These are phyloP conservation scores for Jamesozyma hellenica DNA, from an alignment of 805 yeast species.

Conservation along the genomic window DNA sequence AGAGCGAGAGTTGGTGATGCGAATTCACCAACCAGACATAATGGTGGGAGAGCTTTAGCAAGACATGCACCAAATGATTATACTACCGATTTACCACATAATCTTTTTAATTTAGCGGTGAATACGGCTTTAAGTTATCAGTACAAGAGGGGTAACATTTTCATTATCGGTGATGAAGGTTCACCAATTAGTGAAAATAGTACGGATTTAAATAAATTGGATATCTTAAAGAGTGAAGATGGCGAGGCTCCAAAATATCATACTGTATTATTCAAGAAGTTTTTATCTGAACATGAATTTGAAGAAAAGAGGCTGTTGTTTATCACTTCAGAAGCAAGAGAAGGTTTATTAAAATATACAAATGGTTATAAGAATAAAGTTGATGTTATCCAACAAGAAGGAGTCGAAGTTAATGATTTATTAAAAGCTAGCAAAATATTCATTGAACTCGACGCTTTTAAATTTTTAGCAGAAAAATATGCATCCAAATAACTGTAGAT, in stretches of 20 bases:
- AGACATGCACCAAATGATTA: conserved; percentile 85
- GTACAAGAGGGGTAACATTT: conserved; percentile 64
- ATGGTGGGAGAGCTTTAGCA: conserved; percentile 84
- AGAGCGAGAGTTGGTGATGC: conserved; percentile 93
- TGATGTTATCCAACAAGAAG: conserved; percentile 62
- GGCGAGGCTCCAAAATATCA: not conserved
- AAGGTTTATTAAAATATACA: conserved; percentile 53
- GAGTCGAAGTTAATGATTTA: conserved; percentile 72
- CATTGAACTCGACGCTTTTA: conserved; percentile 63
- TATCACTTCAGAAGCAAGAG: conserved; percentile 50
- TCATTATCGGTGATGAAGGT: conserved; percentile 51
- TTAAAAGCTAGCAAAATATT: conserved; percentile 68
- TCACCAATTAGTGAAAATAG: conserved; percentile 10
- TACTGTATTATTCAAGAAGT: conserved; percentile 32
- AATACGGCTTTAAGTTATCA: conserved; percentile 74
- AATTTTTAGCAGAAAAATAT: conserved; percentile 40
- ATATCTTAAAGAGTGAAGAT: conserved; percentile 3
- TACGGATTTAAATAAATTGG: conserved; percentile 18
- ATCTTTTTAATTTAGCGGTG: conserved; percentile 66
- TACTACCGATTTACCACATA: conserved; percentile 64
- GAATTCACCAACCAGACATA: conserved; percentile 83
- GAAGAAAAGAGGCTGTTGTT: conserved; percentile 47
- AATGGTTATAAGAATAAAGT: conserved; percentile 43
- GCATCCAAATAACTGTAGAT: not conserved
- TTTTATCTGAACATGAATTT: conserved; percentile 40